Evolutionary conservation across 805 yeast species (phyloP).

Genomic region (Lipomyces kockii): DNA sequence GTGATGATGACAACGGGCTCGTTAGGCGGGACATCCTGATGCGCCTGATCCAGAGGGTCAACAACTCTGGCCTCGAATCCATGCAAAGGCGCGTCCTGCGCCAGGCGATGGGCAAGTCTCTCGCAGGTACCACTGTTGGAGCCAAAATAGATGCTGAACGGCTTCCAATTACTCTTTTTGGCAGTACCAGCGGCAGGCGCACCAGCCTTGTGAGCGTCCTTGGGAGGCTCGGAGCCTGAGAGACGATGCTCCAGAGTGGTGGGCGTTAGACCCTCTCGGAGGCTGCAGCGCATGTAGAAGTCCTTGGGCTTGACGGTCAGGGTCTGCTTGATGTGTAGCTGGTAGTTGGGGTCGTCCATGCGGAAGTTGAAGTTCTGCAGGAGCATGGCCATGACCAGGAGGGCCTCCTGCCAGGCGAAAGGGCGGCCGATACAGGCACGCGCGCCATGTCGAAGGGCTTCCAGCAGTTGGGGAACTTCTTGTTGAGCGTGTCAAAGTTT

Average conservation of each 20-base stretch:
- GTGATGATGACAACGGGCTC: slow-evolving; percentile 77
- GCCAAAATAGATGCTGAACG: slow-evolving; percentile 79
- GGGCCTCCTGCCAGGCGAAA: slow-evolving; percentile 4
- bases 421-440: slow-evolving; percentile 9
- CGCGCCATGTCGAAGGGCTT: slow-evolving; percentile 3
- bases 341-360: slow-evolving; percentile 8
- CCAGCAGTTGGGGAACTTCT: slow-evolving; percentile 3
- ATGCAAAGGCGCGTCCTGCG: slow-evolving; percentile 81
- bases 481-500: slow-evolving; percentile 1
- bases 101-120: slow-evolving; percentile 86
- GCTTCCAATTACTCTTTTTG: slow-evolving; percentile 37
- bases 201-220: not conserved
- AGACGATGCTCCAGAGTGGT: slow-evolving; percentile 6
- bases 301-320: slow-evolving; percentile 3
- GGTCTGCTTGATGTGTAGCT: slow-evolving; percentile 7
- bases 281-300: slow-evolving; percentile 11
- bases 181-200: slow-evolving; percentile 9
- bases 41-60: slow-evolving; percentile 86
- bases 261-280: slow-evolving; percentile 4
- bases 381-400: not conserved
- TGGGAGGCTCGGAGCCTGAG: slow-evolving; percentile 9
- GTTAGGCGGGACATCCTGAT: slow-evolving; percentile 61
- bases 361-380: slow-evolving; percentile 5
- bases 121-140: slow-evolving; percentile 99
- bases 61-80: slow-evolving; percentile 81